Conservation (phyloP, 2,329 filamentous ascomycete species). For the Fusarium newnesense region DNA sequence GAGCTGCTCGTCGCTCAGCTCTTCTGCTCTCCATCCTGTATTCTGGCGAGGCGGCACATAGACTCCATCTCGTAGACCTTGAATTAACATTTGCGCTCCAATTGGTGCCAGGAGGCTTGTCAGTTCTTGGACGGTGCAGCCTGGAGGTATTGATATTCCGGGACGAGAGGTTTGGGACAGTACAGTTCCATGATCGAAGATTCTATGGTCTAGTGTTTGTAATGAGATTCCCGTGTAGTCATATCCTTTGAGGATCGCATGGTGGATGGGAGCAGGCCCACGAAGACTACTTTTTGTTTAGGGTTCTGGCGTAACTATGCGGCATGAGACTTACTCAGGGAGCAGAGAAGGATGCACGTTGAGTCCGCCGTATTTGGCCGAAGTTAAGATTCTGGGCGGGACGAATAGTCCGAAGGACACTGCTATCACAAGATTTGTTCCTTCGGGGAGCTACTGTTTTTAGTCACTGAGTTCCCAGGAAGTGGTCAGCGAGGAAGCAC, state of each 20-base stretch:
- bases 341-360: conserved; percentile 95
- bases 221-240: conserved; percentile 78
- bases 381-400: conserved; percentile 76
- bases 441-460: conserved; percentile 61
- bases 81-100: conserved; percentile 78
- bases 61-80: conserved; percentile 68
- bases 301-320: neutral
- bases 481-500: neutral
- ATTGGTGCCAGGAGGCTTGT: conserved; percentile 64
- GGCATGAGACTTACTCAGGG: conserved; percentile 71
- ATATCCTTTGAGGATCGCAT: conserved; percentile 75
- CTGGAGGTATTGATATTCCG: conserved; percentile 61
- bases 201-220: conserved; percentile 81
- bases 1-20: conserved; percentile 33
- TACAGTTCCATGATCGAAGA: conserved; percentile 83
- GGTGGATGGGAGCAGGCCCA: conserved; percentile 87
- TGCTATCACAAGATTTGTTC: conserved; percentile 83
- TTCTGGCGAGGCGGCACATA: conserved; percentile 72
- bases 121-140: conserved; percentile 56
- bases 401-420: conserved; percentile 96
- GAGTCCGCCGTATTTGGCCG: conserved; percentile 82
- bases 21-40: conserved; percentile 44
- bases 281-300: conserved; percentile 68
- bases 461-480: neutral
- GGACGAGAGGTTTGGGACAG: conserved; percentile 74